phyloP scores from a whole-genome alignment of 2,329 filamentous ascomycete genomes.

The Aspergillus aculeatinus region DNA sequence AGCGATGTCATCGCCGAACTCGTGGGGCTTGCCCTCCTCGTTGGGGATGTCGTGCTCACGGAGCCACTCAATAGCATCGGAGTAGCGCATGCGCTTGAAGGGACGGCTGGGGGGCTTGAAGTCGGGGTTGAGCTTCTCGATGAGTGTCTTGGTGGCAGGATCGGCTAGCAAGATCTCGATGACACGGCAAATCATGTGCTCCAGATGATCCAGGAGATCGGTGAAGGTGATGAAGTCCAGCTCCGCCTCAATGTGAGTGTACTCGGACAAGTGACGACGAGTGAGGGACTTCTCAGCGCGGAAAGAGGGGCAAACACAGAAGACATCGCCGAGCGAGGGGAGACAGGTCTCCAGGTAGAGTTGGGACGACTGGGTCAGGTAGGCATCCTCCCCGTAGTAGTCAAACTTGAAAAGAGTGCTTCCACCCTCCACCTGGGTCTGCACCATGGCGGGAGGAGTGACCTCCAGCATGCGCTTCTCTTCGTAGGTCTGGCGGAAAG shows the following conservation, averaged over 20 bases:
- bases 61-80: constrained; percentile 92
- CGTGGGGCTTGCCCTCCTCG: constrained; percentile 85
- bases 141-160: constrained; percentile 66
- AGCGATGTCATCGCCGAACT: constrained; percentile 95
- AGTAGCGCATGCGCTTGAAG: constrained; percentile 93
- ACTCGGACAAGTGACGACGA: constrained; percentile 90
- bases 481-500: constrained; percentile 77
- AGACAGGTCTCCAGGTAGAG: constrained; percentile 95
- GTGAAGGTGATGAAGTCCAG: constrained; percentile 93
- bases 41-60: constrained; percentile 85
- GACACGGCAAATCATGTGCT: constrained; percentile 82
- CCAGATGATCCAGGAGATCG: constrained; percentile 82
- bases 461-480: constrained; percentile 79
- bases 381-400: constrained; percentile 87
- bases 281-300: constrained; percentile 95
- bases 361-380: constrained; percentile 94
- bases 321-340: constrained; percentile 87
- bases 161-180: constrained; percentile 75
- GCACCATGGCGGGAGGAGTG: constrained; percentile 84
- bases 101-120: constrained; percentile 80
- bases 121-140: constrained; percentile 86
- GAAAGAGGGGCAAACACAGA: constrained; percentile 98
- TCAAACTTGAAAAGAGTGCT: constrained; percentile 85
- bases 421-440: constrained; percentile 92
- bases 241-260: constrained; percentile 95